These are phyloP conservation scores for Cyberlindnera suaveolens DNA, from an alignment of 805 yeast genomes.

Conservation along the genomic window DNA sequence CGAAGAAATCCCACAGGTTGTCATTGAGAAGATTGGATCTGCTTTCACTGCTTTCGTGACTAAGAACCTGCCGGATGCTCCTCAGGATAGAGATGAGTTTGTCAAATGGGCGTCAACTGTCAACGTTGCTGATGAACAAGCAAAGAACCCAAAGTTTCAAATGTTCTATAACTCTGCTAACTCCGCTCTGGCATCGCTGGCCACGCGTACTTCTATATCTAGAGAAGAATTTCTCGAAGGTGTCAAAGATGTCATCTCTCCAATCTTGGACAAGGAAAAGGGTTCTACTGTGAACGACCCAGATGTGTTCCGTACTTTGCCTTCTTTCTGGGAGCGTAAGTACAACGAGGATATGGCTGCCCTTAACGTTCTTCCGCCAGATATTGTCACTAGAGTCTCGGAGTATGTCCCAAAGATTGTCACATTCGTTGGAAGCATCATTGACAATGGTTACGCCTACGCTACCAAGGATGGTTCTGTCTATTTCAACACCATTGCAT, in stretches of 20 bases:
- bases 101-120: slow-evolving; percentile 43
- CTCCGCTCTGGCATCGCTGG: slow-evolving; percentile 43
- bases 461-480: slow-evolving; percentile 84
- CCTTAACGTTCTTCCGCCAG: slow-evolving; percentile 79
- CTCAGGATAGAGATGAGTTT: slow-evolving; percentile 33
- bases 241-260: slow-evolving; percentile 74
- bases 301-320: slow-evolving; percentile 69
- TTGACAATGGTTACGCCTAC: slow-evolving; percentile 79
- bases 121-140: slow-evolving; percentile 44
- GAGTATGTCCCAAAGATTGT: slow-evolving; percentile 94
- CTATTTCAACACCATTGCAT: slow-evolving; percentile 85
- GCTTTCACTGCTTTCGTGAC: slow-evolving; percentile 45
- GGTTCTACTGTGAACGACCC: slow-evolving; percentile 85
- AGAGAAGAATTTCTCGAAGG: slow-evolving; percentile 36
- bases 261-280: slow-evolving; percentile 58
- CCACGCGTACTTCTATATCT: slow-evolving; percentile 19
- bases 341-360: slow-evolving; percentile 81
- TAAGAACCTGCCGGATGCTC: slow-evolving; percentile 47
- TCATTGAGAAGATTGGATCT: slow-evolving; percentile 32
- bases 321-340: slow-evolving; percentile 84
- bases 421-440: slow-evolving; percentile 66
- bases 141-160: slow-evolving; percentile 72
- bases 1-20: slow-evolving; percentile 24
- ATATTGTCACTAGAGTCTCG: slow-evolving; percentile 87
- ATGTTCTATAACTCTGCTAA: slow-evolving; percentile 70